Evolutionary conservation across 2,329 filamentous ascomycete species (phyloP), one percentile per base, ranked within the genome.

Genomic region (Myriangium duriaei): DNA sequence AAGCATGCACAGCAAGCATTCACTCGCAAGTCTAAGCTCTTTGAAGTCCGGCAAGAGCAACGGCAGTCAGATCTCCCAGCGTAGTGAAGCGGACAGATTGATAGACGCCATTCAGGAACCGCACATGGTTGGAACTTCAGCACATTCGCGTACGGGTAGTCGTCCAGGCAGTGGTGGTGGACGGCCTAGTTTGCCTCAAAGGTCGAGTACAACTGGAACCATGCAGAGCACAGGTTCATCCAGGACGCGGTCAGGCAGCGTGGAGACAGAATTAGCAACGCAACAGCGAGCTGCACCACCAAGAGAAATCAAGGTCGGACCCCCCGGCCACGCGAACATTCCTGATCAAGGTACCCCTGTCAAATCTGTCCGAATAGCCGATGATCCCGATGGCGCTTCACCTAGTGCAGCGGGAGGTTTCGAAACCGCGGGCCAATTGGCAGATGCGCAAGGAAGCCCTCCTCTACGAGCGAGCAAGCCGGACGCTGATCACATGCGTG

Each of bases 21-120:
- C 28, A 29, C 68, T 61, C 11, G 60, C 54, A 28, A 74, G 75
- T 45, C 51, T 57, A 11, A 59, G 55, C 31, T 77, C 62, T 38
- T 51, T 61, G 1, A 59, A 55, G 42, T 64, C 59, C 19, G 49
- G 40, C 9, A 49, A 48, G 5, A 64, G 61, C 42, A 47, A 39
- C 11, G 37, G 47, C 11, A 58, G 53, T 42, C 41, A 41, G 17
- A 41, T 49, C 0, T 58, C 54, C 1, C 42, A 40, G 5, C 50
- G 45, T 10, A 68, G 73, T 47, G 76, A 83, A 47, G 76, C 79
- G 0, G 79, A 84, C 43, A 65, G 79, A 17, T 61, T 85, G 10
- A 83, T 84, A 15, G 72, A 82, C 50, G 79, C 79, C 2, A 80
- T 85, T 2, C 72, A 78, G 48, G 75, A 72, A 9, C 71, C 79